Base-by-base conservation (phyloP, 148 eudicot species). In the Polygonum aviculare region DNA sequence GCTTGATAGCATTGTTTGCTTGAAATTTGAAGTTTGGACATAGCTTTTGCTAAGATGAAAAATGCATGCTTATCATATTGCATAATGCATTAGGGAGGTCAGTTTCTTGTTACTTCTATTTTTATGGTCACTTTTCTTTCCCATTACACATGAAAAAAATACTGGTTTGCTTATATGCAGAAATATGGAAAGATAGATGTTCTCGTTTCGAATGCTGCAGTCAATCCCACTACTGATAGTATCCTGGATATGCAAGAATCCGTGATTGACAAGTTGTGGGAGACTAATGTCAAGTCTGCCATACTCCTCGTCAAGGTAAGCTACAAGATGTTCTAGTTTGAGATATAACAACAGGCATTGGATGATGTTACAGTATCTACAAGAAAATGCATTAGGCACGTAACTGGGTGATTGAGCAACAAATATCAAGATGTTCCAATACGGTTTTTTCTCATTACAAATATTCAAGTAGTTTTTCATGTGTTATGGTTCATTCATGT, bases 261-360 rank as follows among this genome's bases (percentile, higher is more conserved):
- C 7, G 90, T 84, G 74, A 91, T 96, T 15, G 97, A 96, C 83
- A 96, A 96, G 82, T 77, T 96, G 73, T 96, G 99, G 99, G 99
- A 96, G 76, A 84, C 93, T 72, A 96, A 96, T 76, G 97, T 93
- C 48, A 96, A 96, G 85, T 84, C 94, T 65, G 79, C 94, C 48
- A 85, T 96, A 82, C 93, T 96, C 55, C 88, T 96, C 72, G 79
- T 96, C 50, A 81, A 93, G 89, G 99, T 90, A 80, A 78, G 78
- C 75, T 71, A n/a, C n/a, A n/a, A n/a, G n/a, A n/a, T n/a, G 33
- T 72, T 55, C 77, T 41, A 63, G 21, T 26, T 40, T 44, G 44
- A 52, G 31, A 33, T 38, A 8, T 12, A 74, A 15, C n/a, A 41
- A 12, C 22, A 67, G 5, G 31, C 11, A 5, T 62, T 62, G 39